A percentile compares a stretch with the other conserved stretches of the same genome.
Evolutionary conservation across 768 basidiomycete genomes (phyloP).

Genomic region (Boletus speciosus): DNA sequence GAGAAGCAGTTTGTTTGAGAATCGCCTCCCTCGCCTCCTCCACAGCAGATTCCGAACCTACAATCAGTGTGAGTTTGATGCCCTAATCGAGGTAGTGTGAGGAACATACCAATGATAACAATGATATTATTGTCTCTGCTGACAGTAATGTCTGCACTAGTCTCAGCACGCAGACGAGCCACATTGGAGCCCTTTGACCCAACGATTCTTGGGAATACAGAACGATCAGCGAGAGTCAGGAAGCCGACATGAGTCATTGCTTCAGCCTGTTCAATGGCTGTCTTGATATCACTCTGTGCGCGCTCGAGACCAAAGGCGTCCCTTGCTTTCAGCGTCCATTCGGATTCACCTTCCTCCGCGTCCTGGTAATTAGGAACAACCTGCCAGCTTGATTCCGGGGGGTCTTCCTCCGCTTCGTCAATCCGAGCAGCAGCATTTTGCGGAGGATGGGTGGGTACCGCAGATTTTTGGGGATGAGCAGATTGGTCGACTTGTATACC

Average conservation of each 20-base stretch:
- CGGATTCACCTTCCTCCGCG: conserved; percentile 77
- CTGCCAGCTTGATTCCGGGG: conserved; percentile 64
- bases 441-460: conserved; percentile 56
- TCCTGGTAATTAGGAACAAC: conserved; percentile 75
- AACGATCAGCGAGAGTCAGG: conserved; percentile 77
- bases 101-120: conserved; percentile 68
- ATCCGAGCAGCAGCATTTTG: conserved; percentile 66
- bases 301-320: conserved; percentile 76
- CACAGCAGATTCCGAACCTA: conserved; percentile 69
- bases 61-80: conserved; percentile 6
- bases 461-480: conserved; percentile 53
- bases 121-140: conserved; percentile 86
- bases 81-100: background rate
- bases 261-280: conserved; percentile 70
- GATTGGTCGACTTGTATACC: conserved; percentile 85
- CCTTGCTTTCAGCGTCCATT: conserved; percentile 81
- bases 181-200: conserved; percentile 91
- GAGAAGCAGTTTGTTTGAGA: conserved; percentile 49
- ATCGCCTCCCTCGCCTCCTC: conserved; percentile 76
- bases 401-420: conserved; percentile 59
- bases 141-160: conserved; percentile 89
- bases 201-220: conserved; percentile 89
- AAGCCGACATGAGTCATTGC: conserved; percentile 78
- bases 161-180: conserved; percentile 80
- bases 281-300: conserved; percentile 61